Conservation (phyloP, 345 rosid species). For the Corchorus olitorius region DNA sequence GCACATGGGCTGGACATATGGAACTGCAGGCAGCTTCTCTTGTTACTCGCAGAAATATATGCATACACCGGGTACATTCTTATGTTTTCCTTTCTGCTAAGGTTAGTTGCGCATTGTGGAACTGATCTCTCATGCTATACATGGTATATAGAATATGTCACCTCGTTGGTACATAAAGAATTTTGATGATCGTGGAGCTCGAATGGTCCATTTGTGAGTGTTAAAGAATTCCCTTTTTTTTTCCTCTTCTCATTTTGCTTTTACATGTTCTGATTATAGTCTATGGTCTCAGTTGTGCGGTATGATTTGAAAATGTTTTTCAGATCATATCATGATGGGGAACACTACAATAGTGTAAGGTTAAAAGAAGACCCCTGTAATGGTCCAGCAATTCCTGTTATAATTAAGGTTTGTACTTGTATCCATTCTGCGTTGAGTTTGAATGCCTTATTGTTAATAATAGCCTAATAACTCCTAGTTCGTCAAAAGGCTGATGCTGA, state of each 20-base stretch:
- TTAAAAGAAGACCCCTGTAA: conserved; percentile 66
- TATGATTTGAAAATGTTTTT: conserved; percentile 5
- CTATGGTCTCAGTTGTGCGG: not conserved
- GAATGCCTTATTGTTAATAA: conserved; percentile 18
- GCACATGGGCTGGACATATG: conserved; percentile 98
- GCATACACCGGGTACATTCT: conserved; percentile 75
- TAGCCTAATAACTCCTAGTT: conserved; percentile 53
- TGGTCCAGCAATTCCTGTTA: conserved; percentile 74
- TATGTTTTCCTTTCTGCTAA: conserved; percentile 2
- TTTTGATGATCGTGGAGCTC: conserved; percentile 58
- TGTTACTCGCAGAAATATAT: conserved; percentile 73
- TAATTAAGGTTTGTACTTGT: conserved; percentile 60
- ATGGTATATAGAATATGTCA: conserved; percentile 56
- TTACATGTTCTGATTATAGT: not conserved
- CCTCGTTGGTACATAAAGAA: conserved; percentile 95
- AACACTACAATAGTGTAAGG: conserved; percentile 89
- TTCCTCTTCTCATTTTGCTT: conserved; percentile 19
- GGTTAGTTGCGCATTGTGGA: conserved; percentile 7
- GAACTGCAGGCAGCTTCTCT: conserved; percentile 96
- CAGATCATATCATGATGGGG: conserved; percentile 96
- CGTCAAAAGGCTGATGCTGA: conserved; percentile 88
- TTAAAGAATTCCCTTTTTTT: conserved; percentile 8
- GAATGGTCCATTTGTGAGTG: conserved; percentile 90
- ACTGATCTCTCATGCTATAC: conserved; percentile 13
- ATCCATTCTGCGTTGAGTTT: conserved; percentile 16